Conservation (phyloP, 139 green algal genomes). For the Gonium pectorale region DNA sequence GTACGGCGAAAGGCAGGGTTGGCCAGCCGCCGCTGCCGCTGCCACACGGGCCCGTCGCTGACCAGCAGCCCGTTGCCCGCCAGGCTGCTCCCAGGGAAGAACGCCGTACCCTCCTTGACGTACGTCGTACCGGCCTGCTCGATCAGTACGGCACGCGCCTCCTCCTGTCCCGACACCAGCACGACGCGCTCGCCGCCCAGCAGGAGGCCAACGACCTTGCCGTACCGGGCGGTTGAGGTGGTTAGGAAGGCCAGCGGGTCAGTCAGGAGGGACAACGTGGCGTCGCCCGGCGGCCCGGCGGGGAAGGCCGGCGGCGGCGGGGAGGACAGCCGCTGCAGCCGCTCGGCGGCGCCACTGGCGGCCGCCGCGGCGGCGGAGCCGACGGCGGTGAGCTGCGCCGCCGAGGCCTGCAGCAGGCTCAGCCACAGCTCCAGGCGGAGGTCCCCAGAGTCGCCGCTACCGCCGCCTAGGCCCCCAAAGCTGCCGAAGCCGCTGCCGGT, state of each 20-base stretch:
- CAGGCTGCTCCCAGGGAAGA: slow-evolving; percentile 88
- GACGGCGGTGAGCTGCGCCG: slow-evolving; percentile 10
- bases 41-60: slow-evolving; percentile 86
- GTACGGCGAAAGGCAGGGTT: slow-evolving; percentile 87
- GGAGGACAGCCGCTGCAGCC: slow-evolving; percentile 40
- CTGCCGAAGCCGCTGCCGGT: too few species aligned
- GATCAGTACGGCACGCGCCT: slow-evolving; percentile 28
- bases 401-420: slow-evolving; percentile 2
- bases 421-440: slow-evolving; percentile 30
- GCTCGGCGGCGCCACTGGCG: slow-evolving; percentile 9
- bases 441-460: too few species aligned
- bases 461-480: too few species aligned
- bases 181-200: slow-evolving; percentile 87
- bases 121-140: slow-evolving; percentile 45
- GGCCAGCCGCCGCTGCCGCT: slow-evolving; percentile 82
- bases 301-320: slow-evolving; percentile 56
- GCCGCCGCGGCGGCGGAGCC: not conserved
- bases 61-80: slow-evolving; percentile 88
- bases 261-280: slow-evolving; percentile 67
- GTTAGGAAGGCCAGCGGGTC: slow-evolving; percentile 80
- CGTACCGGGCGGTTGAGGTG: slow-evolving; percentile 49
- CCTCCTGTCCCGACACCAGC: slow-evolving; percentile 67
- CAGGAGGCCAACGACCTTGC: slow-evolving; percentile 74
- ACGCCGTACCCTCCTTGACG: slow-evolving; percentile 86
- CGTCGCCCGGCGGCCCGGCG: slow-evolving; percentile 75